Conservation (phyloP, 148 eudicot species). For the Salicornia ramosissima region DNA sequence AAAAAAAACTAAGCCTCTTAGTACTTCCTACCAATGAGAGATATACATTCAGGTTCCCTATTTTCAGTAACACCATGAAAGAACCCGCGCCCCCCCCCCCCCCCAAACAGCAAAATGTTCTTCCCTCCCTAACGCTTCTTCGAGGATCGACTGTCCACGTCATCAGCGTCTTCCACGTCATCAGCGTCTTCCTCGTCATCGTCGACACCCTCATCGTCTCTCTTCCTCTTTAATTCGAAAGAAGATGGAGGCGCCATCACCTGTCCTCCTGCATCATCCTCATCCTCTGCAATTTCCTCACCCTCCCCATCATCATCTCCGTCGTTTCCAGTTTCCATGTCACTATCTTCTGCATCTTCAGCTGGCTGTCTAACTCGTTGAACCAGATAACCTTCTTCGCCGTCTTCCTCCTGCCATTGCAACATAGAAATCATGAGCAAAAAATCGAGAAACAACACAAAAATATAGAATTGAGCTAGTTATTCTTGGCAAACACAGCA, state of each 20-base stretch:
- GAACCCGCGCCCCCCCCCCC: too few species aligned
- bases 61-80: slow-evolving; percentile 8
- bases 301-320: slow-evolving; percentile 47
- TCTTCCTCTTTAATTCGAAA: slow-evolving; percentile 40
- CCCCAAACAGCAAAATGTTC: slow-evolving; percentile 1
- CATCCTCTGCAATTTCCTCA: slow-evolving; percentile 52
- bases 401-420: slow-evolving; percentile 72
- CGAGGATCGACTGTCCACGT: slow-evolving; percentile 30
- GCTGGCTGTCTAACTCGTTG: slow-evolving; percentile 57
- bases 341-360: slow-evolving; percentile 45
- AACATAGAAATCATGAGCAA: not conserved
- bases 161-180: slow-evolving; percentile 24
- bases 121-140: slow-evolving; percentile 45
- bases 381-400: slow-evolving; percentile 62
- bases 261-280: slow-evolving; percentile 45
- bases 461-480: too few species aligned
- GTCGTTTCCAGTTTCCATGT: slow-evolving; percentile 43
- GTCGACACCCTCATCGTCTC: slow-evolving; percentile 32
- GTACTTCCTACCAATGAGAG: slow-evolving; percentile 18
- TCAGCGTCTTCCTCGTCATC: slow-evolving; percentile 27
- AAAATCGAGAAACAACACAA: not conserved
- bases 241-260: slow-evolving; percentile 43
- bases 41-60: slow-evolving; percentile 5
- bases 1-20: slow-evolving; percentile 13
- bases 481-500: not conserved